These are phyloP conservation scores for Eudorina sp. DNA, from an alignment of 139 green algal species.

Conservation along the genomic window DNA sequence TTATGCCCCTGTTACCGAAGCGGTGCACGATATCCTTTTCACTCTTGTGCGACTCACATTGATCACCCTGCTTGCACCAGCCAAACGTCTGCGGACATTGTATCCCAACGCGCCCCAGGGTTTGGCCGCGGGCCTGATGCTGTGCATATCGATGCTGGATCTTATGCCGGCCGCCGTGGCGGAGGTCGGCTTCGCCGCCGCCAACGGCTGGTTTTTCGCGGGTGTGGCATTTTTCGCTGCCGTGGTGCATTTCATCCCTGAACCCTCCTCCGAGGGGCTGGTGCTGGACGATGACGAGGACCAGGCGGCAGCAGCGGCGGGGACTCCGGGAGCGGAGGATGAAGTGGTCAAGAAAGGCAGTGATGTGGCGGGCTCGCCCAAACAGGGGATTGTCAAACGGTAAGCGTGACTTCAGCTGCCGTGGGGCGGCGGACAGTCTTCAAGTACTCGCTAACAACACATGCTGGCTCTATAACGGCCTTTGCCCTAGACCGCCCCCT, in stretches of 20 bases:
- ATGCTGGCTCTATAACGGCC: no score
- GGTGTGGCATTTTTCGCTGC: slow-evolving; percentile 81
- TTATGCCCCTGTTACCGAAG: no score
- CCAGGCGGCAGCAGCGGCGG: slow-evolving; percentile 4
- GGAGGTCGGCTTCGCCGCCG: slow-evolving; percentile 69
- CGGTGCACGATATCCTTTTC: background rate
- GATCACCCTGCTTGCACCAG: background rate
- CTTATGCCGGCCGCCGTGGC: slow-evolving; percentile 76
- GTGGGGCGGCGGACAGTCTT: no score
- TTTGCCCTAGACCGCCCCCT: no score
- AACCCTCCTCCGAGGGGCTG: slow-evolving; percentile 60
- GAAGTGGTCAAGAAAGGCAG: background rate
- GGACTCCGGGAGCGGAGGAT: background rate
- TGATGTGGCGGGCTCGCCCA: background rate
- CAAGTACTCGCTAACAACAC: no score
- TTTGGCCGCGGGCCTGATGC: slow-evolving; percentile 83
- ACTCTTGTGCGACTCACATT: background rate
- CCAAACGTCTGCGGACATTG: background rate
- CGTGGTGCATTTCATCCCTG: slow-evolving; percentile 77
- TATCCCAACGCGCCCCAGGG: slow-evolving; percentile 61
- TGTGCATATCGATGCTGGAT: slow-evolving; percentile 82
- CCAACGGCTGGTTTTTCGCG: slow-evolving; percentile 80
- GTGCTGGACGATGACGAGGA: slow-evolving; percentile 45
- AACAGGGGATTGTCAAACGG: background rate
- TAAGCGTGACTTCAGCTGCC: no score